Base-by-base conservation (phyloP, 2,329 filamentous ascomycete species). In the Cadophora gregata region DNA sequence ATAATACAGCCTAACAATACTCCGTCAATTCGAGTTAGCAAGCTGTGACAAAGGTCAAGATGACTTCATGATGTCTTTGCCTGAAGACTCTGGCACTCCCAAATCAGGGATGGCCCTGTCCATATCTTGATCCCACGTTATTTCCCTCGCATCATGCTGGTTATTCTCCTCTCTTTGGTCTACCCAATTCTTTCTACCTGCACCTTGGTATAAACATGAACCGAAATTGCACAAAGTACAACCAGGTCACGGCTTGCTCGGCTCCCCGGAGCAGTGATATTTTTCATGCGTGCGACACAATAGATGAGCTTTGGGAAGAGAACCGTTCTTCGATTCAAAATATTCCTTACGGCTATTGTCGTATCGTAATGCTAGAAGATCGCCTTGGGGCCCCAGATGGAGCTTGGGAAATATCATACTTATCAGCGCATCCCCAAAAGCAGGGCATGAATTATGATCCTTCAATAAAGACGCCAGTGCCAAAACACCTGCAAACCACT, bases 401-500 rank as follows among this genome's bases (percentile, higher is more conserved):
- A 58, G 3, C 21, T 12, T 19, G 55, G 33, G 12, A 21, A 58
- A 58, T 42, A 33, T 58, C 10, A 58, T 24, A 19, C 42, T 21
- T n/a, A 21, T 12, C 42, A 21, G 19, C 19, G 2, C 38, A 16
- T 42, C 38, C 19, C 38, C 38, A 42, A 16, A 42, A 42, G 14
- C 19, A 12, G 38, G 19, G 12, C 19, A 5, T 16, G 38, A 19
- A 42, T 12, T 16, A 16, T 42, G 38, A 16, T 42, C 6, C 2
- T 19, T n/a, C n/a, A n/a, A n/a, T n/a, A n/a, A n/a, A n/a, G n/a
- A n/a, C n/a, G n/a, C n/a, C n/a, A n/a, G n/a, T 14, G 58, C 63
- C 6, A 65, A 21, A 25, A 14, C 38, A 36, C 59, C 58, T 16
- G 63, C 48, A 48, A 65, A 62, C 48, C 45, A 64, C 19, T 60